Evolutionary conservation across 257 asterid genomes (phyloP).

Genomic region (Solanum neorickii): DNA sequence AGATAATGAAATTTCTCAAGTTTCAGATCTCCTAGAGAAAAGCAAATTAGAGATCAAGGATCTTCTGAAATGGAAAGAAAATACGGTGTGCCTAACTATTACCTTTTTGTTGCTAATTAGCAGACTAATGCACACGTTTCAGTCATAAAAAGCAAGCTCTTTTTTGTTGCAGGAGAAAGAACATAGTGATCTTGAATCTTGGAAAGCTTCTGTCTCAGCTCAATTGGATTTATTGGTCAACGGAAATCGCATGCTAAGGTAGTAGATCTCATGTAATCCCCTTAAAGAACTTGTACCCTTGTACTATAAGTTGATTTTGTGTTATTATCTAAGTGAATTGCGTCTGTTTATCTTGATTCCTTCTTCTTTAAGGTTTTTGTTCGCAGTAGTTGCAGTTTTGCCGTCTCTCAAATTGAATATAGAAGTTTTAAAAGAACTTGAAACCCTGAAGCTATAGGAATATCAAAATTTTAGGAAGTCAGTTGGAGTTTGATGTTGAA

Average conservation of each 20-base stretch:
- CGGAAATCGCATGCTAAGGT: constrained; percentile 78
- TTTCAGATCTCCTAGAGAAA: constrained; percentile 50
- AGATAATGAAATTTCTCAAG: constrained; percentile 48
- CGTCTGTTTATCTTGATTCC: not conserved
- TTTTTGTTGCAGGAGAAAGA: constrained; percentile 46
- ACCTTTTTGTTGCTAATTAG: not conserved
- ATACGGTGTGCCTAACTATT: constrained; percentile 32
- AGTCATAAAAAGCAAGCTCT: not conserved
- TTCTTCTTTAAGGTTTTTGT: not conserved
- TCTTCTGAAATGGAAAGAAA: constrained; percentile 70
- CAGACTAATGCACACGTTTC: not conserved
- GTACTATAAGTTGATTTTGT: not conserved
- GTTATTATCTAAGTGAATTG: not conserved
- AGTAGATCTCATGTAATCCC: constrained; percentile 11
- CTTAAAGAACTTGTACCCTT: not conserved
- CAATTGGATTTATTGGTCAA: constrained; percentile 49
- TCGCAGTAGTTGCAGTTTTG: not conserved
- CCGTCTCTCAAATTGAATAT: not conserved
- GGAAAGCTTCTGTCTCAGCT: constrained; percentile 43
- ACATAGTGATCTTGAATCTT: constrained; percentile 52
- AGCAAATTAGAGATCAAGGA: constrained; percentile 62
- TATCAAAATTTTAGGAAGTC: not conserved
- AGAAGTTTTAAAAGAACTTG: not conserved
- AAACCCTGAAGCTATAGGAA: not conserved
- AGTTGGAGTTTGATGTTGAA: not conserved